Evolutionary conservation across 2,329 filamentous ascomycete species (phyloP), one percentile per base, ranked within the genome.

Genomic region (Aspergillus sp.): DNA sequence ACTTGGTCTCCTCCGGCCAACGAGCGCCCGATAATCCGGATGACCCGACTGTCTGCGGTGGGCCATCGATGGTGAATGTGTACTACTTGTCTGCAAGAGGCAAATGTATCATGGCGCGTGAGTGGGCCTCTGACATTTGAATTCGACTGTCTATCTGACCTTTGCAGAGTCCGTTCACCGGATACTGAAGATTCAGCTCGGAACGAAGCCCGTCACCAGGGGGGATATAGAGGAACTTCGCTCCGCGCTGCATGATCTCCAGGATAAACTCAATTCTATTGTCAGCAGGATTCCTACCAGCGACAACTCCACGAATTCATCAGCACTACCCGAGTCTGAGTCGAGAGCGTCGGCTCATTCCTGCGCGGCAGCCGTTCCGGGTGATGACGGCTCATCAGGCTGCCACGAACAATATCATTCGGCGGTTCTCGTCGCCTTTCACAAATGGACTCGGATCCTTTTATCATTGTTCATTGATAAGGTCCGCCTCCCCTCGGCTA

Each of bases 361-460:
- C 9, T 31, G 27, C 27, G 27, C 27, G 9, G 27, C 27, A 8
- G 68, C 71, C 24, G 66, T 75, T 19, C 72, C 74, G 6, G 74
- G 68, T 2, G 74, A 75, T 49, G 73, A 71, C 1, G 67, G 27
- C 27, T 8, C 70, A 1, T 66, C 61, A 23, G 64, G 73, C 3
- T 77, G 75, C 57, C 52, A 70, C 8, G 75, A 77, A 56, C 75
- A 78, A 52, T 80, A 77, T 55, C 75, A 79, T 60, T 73, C 75
- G 2, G 68, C 71, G 8, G 74, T 77, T 49, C 68, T 78, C 19
- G 69, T 77, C 23, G 72, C 71, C 3, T 80, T 77, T 55, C 76
- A 80, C 62, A 79, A 79, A 60, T 80, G 77, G 77, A 76, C 77
- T 1, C 67, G 70, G 24, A 79, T 80, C 23, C 63, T 76, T 15